These are phyloP conservation scores for Tricholoma flavovirens DNA, from an alignment of 768 basidiomycete genomes.

Conservation along the genomic window DNA sequence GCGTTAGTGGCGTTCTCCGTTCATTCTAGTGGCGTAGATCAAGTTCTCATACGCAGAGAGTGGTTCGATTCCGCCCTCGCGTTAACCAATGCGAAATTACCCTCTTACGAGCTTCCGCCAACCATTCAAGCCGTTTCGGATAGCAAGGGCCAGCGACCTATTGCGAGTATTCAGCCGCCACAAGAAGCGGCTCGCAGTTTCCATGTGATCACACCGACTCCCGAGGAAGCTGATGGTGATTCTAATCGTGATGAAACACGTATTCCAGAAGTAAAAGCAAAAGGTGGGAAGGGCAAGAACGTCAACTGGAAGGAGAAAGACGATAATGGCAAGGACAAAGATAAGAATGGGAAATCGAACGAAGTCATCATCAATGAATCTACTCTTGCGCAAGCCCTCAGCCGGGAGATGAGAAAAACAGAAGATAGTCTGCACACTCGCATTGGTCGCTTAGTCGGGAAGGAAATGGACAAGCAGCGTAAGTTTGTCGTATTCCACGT, in stretches of 20 bases:
- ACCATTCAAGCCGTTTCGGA: conserved; percentile 17
- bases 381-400: conserved; percentile 50
- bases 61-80: conserved; percentile 72
- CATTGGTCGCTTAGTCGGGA: conserved; percentile 72
- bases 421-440: conserved; percentile 75
- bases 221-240: conserved; percentile 70
- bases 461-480: conserved; percentile 92
- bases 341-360: conserved; percentile 20
- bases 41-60: conserved; percentile 79
- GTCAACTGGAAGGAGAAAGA: conserved; percentile 48
- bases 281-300: conserved; percentile 59
- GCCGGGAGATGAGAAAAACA: conserved; percentile 76
- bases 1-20: conserved; percentile 84
- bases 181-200: conserved; percentile 28
- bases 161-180: conserved; percentile 15
- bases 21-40: conserved; percentile 86
- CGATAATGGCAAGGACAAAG: conserved; percentile 36
- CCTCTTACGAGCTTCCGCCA: conserved; percentile 36
- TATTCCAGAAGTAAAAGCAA: conserved; percentile 38
- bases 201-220: conserved; percentile 47
- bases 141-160: conserved; percentile 21
- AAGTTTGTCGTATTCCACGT: conserved; percentile 25
- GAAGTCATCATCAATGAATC: conserved; percentile 44
- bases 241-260: conserved; percentile 55
- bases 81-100: conserved; percentile 56